Evolutionary conservation across 2,329 filamentous ascomycete species (phyloP).

Genomic region (Cladosporium cucumerinum): DNA sequence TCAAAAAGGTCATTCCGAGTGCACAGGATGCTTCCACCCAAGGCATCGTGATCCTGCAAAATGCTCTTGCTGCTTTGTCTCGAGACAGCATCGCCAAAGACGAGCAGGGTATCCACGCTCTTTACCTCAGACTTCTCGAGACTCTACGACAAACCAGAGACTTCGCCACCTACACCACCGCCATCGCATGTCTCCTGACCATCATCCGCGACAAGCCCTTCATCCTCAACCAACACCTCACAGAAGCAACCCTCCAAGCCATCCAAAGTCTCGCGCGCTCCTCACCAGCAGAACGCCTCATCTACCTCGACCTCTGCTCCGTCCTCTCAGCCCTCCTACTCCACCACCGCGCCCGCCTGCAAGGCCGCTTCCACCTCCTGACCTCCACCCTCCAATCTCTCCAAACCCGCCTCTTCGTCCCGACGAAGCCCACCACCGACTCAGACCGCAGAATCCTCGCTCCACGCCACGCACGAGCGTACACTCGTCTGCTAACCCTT

Average conservation of each 20-base stretch:
- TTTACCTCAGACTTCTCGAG: constrained; percentile 3
- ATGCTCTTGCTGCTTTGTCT: background rate
- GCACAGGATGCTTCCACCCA: background rate
- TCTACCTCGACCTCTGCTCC: constrained; percentile 55
- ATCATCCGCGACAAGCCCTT: constrained; percentile 32
- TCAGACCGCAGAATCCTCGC: constrained; percentile 33
- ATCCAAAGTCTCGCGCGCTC: constrained; percentile 35
- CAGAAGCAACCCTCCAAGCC: constrained; percentile 41
- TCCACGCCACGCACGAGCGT: constrained; percentile 47
- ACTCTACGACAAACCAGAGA: background rate
- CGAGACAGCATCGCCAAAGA: constrained; percentile 3
- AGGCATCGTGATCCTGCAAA: constrained; percentile 1
- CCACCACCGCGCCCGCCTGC: constrained; percentile 57
- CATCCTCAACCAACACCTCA: constrained; percentile 43
- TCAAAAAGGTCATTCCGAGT: background rate
- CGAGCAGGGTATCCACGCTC: background rate
- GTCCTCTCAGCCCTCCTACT: constrained; percentile 52
- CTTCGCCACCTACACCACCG: constrained; percentile 16
- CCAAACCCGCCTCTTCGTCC: constrained; percentile 54
- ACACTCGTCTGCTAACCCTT: constrained; percentile 55
- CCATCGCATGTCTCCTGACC: constrained; percentile 21
- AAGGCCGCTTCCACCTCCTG: constrained; percentile 59
- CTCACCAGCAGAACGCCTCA: constrained; percentile 30
- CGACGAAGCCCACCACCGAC: constrained; percentile 31
- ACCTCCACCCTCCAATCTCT: constrained; percentile 54